phyloP scores from a whole-genome alignment of 768 basidiomycete genomes.

The Mycena chlorophos region DNA sequence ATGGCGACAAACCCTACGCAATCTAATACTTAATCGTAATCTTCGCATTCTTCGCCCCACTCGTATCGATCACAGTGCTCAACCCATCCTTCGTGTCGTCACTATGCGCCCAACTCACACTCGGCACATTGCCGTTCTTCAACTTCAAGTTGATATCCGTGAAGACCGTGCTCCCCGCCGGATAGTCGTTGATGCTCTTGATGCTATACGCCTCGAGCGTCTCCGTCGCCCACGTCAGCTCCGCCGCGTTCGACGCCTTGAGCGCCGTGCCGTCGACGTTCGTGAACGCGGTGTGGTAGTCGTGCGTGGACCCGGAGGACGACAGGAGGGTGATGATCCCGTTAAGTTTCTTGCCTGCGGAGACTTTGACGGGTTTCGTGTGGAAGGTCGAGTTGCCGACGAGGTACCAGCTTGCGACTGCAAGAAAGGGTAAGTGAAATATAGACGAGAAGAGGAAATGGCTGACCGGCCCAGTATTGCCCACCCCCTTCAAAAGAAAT shows the following conservation, averaged over 20 bases:
- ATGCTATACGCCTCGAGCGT: constrained; percentile 6
- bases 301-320: background rate
- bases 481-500: constrained; percentile 9
- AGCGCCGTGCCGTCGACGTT: constrained; percentile 4
- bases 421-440: too few species aligned
- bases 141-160: constrained; percentile 4
- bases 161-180: constrained; percentile 7
- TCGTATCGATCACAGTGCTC: background rate
- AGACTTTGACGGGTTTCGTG: background rate
- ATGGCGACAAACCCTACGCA: too few species aligned
- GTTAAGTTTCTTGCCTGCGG: background rate
- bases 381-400: background rate
- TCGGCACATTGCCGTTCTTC: background rate
- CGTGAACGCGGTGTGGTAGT: background rate
- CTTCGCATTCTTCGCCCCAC: constrained; percentile 4
- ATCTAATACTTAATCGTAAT: constrained; percentile 10
- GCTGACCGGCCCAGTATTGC: constrained; percentile 4
- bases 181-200: constrained; percentile 3
- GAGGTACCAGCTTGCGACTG: constrained; percentile 3
- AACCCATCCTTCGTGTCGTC: constrained; percentile 3
- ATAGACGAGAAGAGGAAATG: too few species aligned
- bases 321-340: constrained; percentile 7
- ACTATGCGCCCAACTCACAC: background rate
- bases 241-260: background rate
- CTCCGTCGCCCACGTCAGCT: constrained; percentile 5